phyloP scores from a whole-genome alignment of 352 stramenopile species.

The Phytophthora citrophthora region DNA sequence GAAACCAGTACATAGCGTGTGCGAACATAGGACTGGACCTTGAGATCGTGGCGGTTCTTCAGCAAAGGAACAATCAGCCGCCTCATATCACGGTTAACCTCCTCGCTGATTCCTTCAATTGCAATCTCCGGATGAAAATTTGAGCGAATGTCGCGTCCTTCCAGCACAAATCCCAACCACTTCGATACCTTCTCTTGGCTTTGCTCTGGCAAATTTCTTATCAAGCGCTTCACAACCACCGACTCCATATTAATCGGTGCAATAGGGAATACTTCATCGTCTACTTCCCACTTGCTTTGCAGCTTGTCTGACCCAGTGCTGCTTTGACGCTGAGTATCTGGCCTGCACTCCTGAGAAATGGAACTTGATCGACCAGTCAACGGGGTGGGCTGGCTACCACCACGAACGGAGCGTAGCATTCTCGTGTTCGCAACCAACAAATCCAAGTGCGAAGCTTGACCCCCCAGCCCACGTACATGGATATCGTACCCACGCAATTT shows the following conservation, averaged over 20 bases:
- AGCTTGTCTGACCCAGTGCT: constrained; percentile 39
- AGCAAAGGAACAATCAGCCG: constrained; percentile 75
- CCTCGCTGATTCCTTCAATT: constrained; percentile 71
- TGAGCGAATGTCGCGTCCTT: constrained; percentile 71
- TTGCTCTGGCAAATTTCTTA: constrained; percentile 68
- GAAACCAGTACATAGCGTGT: constrained; percentile 69
- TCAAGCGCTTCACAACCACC: constrained; percentile 70
- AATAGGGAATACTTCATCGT: constrained; percentile 71
- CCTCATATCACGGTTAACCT: constrained; percentile 67
- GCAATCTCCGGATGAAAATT: constrained; percentile 79
- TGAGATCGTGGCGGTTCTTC: constrained; percentile 72
- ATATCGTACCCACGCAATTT: constrained; percentile 59
- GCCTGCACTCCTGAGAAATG: constrained; percentile 6
- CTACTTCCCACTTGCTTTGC: constrained; percentile 56
- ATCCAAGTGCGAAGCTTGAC: constrained; percentile 52
- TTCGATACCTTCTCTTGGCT: constrained; percentile 73
- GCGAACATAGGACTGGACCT: constrained; percentile 68
- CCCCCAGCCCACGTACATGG: constrained; percentile 50
- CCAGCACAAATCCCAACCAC: constrained; percentile 75
- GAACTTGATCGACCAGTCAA: background rate
- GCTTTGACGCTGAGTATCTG: constrained; percentile 15
- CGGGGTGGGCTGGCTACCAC: constrained; percentile 34
- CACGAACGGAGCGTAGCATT: constrained; percentile 67
- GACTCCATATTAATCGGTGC: constrained; percentile 81
- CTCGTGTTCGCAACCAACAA: constrained; percentile 58